phyloP scores from a whole-genome alignment of 805 yeast genomes.

The Yamadazyma paraphyllophila region DNA sequence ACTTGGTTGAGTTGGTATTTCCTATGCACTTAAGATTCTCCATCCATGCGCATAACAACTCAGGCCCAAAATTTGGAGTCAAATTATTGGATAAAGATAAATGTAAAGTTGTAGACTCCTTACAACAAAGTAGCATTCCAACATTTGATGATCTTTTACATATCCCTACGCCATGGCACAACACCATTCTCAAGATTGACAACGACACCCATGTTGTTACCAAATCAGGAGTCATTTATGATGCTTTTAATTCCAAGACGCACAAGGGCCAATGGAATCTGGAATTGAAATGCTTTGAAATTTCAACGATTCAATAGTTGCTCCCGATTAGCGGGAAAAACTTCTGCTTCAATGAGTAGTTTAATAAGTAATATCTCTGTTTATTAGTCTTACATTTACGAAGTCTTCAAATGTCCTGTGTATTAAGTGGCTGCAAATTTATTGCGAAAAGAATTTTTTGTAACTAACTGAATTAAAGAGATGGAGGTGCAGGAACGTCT shows the following conservation, averaged over 20 bases:
- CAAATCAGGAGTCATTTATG: conserved; percentile 19
- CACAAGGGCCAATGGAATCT: conserved; percentile 24
- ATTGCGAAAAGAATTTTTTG: not conserved
- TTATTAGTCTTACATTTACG: not conserved
- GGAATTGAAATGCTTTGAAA: conserved; percentile 12
- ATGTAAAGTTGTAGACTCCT: conserved; percentile 47
- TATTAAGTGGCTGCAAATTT: conserved; percentile 1
- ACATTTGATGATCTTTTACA: conserved; percentile 52
- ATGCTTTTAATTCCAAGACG: conserved; percentile 18
- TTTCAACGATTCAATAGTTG: not conserved
- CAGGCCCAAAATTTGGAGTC: conserved; percentile 61
- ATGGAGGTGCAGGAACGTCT: conserved; percentile 10
- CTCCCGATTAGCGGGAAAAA: too few species aligned
- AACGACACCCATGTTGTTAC: conserved; percentile 29
- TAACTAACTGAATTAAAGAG: conserved; percentile 3
- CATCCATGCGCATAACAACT: conserved; percentile 59
- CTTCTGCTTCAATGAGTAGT: not conserved
- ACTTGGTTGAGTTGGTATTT: conserved; percentile 55
- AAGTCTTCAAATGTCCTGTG: not conserved
- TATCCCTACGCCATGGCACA: conserved; percentile 70
- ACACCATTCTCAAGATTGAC: conserved; percentile 43
- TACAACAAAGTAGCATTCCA: conserved; percentile 41
- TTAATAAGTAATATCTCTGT: conserved; percentile 2
- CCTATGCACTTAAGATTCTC: conserved; percentile 61
- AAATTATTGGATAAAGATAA: conserved; percentile 42